Evolutionary conservation across 2,329 filamentous ascomycete genomes (phyloP), one percentile per base, ranked within the genome.

Genomic region (Alternaria atra): DNA sequence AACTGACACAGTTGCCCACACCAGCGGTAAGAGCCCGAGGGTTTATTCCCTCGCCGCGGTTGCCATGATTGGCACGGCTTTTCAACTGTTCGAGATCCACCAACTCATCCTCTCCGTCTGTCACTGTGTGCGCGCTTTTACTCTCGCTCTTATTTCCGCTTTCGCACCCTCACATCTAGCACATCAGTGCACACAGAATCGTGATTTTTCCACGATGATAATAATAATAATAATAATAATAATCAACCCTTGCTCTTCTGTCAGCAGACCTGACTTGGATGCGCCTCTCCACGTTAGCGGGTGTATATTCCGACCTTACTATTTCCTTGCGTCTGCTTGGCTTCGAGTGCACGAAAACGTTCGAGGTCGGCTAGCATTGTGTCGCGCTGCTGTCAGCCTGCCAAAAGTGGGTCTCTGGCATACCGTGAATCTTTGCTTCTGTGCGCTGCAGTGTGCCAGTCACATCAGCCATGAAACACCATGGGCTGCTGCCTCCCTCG

Each of bases 351-450:
- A 54, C 42, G 58, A 63, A 60, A 68, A 62, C 64, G 63, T 69
- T 63, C 62, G 66, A 60, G 52, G 63, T 61, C 58, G 60, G 56
- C 62, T 66, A 63, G 60, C 51, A 64, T 47, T 43, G 48, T 63
- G 61, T 66, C 44, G 67, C 48, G 59, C 52, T 66, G 58, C 62
- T 60, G 61, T 64, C 58, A 59, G 58, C 51, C 20, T 50, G 53
- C 46, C 47, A 60, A 62, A 61, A 65, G 63, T 58, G 58, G 64
- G 62, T 15, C 58, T 60, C 44, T 39, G 34, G 50, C 57, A 40
- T 52, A 60, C 58, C 55, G 58, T 61, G 43, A 63, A 60, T 65
- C 57, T 55, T 57, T 57, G 46, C 17, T 48, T 56, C 52, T 69
- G 64, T 62, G 66, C 55, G 61, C 56, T 42, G 58, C 53, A 35